Evolutionary conservation across 495 filamentous ascomycete species (phyloP).

Genomic region (Bacidia gigantensis): DNA sequence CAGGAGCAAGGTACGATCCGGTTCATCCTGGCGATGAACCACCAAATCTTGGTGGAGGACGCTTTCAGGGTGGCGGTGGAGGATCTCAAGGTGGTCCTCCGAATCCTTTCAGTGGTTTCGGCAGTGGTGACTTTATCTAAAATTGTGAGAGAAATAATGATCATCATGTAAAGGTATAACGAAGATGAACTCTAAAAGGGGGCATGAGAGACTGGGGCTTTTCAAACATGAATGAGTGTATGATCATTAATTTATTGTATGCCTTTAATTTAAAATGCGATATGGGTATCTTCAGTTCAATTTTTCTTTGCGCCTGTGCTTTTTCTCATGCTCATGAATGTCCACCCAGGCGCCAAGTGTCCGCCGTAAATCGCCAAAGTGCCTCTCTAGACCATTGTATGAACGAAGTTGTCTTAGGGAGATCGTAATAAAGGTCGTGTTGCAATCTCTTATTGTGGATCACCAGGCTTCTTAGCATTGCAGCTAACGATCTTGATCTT

Average conservation of each 20-base stretch:
- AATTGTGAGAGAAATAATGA: not conserved
- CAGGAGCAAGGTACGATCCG: conserved; percentile 65
- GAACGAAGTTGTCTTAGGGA: too few relatives aligned
- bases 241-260: too few relatives aligned
- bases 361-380: too few relatives aligned
- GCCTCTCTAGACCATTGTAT: too few relatives aligned
- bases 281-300: not conserved
- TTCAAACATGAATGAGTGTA: not conserved
- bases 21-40: conserved; percentile 56
- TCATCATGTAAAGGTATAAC: too few relatives aligned
- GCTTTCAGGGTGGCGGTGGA: conserved; percentile 31
- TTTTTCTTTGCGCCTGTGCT: not conserved
- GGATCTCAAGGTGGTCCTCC: conserved; percentile 29
- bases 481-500: conserved; percentile 97
- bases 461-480: conserved; percentile 72
- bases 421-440: too few relatives aligned
- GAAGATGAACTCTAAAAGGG: too few relatives aligned
- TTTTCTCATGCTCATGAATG: too few relatives aligned
- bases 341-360: too few relatives aligned
- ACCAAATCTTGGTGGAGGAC: conserved; percentile 36
- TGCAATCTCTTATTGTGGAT: conserved; percentile 29
- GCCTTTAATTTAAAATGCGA: not conserved
- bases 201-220: not conserved
- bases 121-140: conserved; percentile 54
- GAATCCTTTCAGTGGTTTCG: conserved; percentile 53